phyloP scores from a whole-genome alignment of 2,329 filamentous ascomycete species.

The Clonostachys sp. region DNA sequence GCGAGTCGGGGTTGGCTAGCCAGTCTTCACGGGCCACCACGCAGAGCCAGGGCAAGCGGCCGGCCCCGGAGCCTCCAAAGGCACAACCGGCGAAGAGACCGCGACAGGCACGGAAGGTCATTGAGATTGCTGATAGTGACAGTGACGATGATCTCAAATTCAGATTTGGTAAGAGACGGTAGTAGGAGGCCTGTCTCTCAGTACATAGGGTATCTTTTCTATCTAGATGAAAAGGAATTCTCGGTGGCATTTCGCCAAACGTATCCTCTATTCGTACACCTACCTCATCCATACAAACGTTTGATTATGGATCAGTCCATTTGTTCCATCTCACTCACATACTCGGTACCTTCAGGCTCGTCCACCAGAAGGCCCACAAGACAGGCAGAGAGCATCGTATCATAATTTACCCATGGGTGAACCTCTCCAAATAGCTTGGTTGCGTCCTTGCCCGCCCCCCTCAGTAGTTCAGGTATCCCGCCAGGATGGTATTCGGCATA shows the following conservation, averaged over 20 bases:
- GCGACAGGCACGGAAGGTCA: conserved; percentile 18
- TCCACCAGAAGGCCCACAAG: conserved; percentile 60
- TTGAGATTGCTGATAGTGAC: conserved; percentile 30
- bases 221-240: too few relatives aligned
- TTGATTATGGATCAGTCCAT: conserved; percentile 39
- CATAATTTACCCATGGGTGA: conserved; percentile 70
- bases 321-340: conserved; percentile 44
- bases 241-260: too few relatives aligned
- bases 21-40: conserved; percentile 15
- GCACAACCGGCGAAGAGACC: conserved; percentile 16
- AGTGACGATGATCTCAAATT: conserved; percentile 55
- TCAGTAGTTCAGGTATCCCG: conserved; percentile 68
- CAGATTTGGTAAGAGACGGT: conserved; percentile 47
- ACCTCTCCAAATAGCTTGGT: conserved; percentile 61
- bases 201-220: background rate
- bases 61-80: conserved; percentile 22
- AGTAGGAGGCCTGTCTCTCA: conserved; percentile 2
- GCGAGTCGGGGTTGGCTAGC: conserved; percentile 4
- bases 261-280: too few relatives aligned
- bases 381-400: conserved; percentile 62
- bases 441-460: conserved; percentile 57
- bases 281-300: too few relatives aligned
- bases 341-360: conserved; percentile 37
- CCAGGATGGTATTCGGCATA: conserved; percentile 91
- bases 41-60: conserved; percentile 22